Evolutionary conservation across 2,329 filamentous ascomycete genomes (phyloP).

Genomic region (Colletotrichum incanum): DNA sequence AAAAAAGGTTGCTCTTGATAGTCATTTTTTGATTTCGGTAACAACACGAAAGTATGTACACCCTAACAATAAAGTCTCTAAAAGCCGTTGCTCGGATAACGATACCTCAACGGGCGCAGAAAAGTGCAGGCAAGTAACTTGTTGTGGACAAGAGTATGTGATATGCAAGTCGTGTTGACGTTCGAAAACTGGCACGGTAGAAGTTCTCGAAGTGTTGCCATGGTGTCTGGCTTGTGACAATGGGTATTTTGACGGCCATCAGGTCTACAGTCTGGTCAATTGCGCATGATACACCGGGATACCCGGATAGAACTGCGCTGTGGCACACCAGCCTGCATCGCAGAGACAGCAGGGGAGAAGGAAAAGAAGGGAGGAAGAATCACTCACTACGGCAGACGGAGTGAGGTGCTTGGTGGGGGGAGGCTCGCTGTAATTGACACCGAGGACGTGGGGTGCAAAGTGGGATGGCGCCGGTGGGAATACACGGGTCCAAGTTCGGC

Average conservation of each 20-base stretch:
- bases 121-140: background rate
- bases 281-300: background rate
- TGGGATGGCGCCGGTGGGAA: background rate
- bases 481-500: slow-evolving; percentile 1
- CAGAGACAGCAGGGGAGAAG: background rate
- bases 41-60: background rate
- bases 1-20: background rate
- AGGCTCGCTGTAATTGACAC: slow-evolving; percentile 51
- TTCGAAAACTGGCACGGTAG: background rate
- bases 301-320: background rate
- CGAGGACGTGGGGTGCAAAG: slow-evolving; percentile 46
- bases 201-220: background rate
- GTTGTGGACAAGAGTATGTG: background rate
- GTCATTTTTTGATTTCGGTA: background rate
- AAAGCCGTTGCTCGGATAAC: background rate
- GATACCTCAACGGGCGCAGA: background rate
- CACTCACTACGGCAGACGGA: background rate
- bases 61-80: too few relatives aligned
- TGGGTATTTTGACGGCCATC: background rate
- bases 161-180: background rate
- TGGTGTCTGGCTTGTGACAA: background rate
- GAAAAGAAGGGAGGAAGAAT: background rate
- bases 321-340: background rate
- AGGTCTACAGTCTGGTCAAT: background rate
- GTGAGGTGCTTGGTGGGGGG: slow-evolving; percentile 9